Conservation (phyloP, 306 rosid genomes). For the Glycine latifolia region DNA sequence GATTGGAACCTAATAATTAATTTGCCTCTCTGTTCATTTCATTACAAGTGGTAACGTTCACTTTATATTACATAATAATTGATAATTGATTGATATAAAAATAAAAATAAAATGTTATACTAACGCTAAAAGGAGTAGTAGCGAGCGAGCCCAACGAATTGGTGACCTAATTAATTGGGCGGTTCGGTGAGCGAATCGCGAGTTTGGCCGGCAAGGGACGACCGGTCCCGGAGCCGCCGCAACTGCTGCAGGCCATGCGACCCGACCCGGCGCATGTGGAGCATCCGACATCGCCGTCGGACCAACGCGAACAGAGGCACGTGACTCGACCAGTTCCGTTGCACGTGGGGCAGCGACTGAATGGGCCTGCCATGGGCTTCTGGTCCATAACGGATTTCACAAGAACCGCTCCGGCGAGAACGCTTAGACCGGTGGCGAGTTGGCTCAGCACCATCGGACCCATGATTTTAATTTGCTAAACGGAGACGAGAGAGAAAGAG, state of each 20-base stretch:
- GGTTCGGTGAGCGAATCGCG: constrained; percentile 57
- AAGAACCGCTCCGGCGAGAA: constrained; percentile 83
- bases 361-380: constrained; percentile 87
- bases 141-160: too few species aligned
- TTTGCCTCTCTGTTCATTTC: constrained; percentile 5
- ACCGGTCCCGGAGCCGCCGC: constrained; percentile 92
- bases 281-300: constrained; percentile 86
- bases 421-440: constrained; percentile 89
- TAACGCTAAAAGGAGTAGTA: constrained; percentile 9
- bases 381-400: constrained; percentile 84
- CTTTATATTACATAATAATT: background rate
- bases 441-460: constrained; percentile 76
- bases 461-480: constrained; percentile 26
- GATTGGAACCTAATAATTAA: constrained; percentile 26
- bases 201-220: constrained; percentile 78
- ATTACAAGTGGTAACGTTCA: constrained; percentile 37
- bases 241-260: constrained; percentile 74
- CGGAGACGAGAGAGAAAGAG: background rate
- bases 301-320: constrained; percentile 92
- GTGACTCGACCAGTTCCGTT: constrained; percentile 87
- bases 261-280: constrained; percentile 89
- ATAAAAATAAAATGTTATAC: background rate
- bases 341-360: constrained; percentile 77
- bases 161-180: constrained; percentile 37
- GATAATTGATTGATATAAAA: background rate